Conservation (phyloP, 2,329 filamentous ascomycete genomes). For the Talaromyces atroroseus region DNA sequence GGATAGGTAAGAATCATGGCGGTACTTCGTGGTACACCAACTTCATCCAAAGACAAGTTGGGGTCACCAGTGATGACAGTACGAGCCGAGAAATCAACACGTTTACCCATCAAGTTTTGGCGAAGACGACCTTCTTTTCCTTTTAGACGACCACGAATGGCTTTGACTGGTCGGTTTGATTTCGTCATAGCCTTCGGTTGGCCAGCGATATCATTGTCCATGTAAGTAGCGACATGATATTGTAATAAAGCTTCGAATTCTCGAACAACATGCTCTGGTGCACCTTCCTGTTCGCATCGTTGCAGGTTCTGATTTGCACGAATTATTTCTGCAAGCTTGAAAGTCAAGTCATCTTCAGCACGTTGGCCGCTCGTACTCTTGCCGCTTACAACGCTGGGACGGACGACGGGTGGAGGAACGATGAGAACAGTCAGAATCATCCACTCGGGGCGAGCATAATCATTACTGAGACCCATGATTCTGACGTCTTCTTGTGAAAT, state of each 20-base stretch:
- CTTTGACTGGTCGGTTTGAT: conserved; percentile 92
- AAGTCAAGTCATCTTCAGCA: conserved; percentile 97
- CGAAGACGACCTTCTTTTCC: conserved; percentile 97
- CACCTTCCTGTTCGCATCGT: conserved; percentile 84
- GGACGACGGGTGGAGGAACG: conserved; percentile 90
- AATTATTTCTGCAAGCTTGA: conserved; percentile 97
- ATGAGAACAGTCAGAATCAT: conserved; percentile 94
- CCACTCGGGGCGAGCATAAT: conserved; percentile 96
- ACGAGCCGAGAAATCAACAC: conserved; percentile 98
- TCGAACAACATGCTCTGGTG: conserved; percentile 80
- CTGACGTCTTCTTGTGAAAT: conserved; percentile 76
- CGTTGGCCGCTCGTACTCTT: conserved; percentile 86
- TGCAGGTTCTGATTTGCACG: conserved; percentile 93
- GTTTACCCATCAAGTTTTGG: conserved; percentile 99
- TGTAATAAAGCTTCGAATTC: conserved; percentile 92
- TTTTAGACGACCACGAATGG: conserved; percentile 94
- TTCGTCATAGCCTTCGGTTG: conserved; percentile 94
- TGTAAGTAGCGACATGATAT: conserved; percentile 97
- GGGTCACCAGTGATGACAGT: conserved; percentile 85
- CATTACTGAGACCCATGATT: conserved; percentile 85
- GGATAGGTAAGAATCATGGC: conserved; percentile 91
- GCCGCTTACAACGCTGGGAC: conserved; percentile 95
- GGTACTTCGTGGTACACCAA: conserved; percentile 91
- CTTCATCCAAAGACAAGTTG: conserved; percentile 65
- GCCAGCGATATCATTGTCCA: conserved; percentile 99